Conservation (phyloP, 176 grass and related monocot genomes). For the Cocos nucifera region DNA sequence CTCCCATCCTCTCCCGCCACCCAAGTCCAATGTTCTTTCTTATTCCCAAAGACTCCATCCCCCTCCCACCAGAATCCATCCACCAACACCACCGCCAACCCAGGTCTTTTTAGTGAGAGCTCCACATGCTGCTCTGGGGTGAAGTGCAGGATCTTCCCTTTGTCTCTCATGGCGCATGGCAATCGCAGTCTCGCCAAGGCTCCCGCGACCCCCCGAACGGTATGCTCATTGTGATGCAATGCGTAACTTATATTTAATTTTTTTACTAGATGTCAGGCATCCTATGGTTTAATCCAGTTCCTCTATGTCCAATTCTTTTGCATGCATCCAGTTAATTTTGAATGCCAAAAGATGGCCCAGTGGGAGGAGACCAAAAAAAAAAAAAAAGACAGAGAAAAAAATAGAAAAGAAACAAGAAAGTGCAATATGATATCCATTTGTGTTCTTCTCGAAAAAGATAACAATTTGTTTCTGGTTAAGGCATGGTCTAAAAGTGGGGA, state of each 20-base stretch:
- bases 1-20: neutral
- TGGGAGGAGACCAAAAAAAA: no score
- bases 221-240: neutral
- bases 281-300: neutral
- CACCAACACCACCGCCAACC: neutral
- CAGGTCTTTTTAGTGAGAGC: no score
- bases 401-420: no score
- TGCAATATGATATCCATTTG: no score
- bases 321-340: no score
- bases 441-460: no score
- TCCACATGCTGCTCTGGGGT: neutral
- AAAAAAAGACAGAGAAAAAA: no score
- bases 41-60: slow-evolving; percentile 1
- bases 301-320: no score
- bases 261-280: neutral
- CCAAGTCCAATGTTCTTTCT: neutral
- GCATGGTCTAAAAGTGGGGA: no score
- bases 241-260: neutral
- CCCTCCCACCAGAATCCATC: neutral
- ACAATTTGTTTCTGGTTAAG: no score
- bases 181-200: neutral
- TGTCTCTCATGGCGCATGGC: neutral
- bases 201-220: neutral
- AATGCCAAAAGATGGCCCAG: no score
- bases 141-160: neutral